Base-by-base conservation (phyloP, 2,329 filamentous ascomycete genomes). In the Sporothrix protearum region DNA sequence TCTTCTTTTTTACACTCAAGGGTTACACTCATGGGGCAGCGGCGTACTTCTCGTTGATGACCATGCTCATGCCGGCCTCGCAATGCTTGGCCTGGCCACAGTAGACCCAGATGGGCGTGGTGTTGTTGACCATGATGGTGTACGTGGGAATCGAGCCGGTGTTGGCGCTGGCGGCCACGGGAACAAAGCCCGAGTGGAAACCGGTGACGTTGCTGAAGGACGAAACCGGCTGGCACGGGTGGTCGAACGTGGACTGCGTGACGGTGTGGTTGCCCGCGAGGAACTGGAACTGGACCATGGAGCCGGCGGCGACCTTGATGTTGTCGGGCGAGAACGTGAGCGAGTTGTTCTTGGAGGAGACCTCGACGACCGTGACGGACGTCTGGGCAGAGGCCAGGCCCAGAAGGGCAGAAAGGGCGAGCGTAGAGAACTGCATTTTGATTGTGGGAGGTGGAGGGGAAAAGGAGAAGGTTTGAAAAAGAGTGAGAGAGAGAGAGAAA, bases 71-170 rank as follows among this genome's bases (percentile, higher is more conserved):
- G 73, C 91, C 91, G 64, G 79, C 82, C 80, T 93, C 87, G 81
- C 92, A 96, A 82, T 96, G 92, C 77, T 85, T 87, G 61, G 79
- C 88, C 80, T 93, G 90, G 39, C 88, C 89, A 82, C 92, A 95
- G 85, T 91, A 95, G 75, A 92, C 82, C 92, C 92, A 96, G 75
- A 94, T 84, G 39, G 92, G 92, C 71, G 85, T 90, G 59, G 85
- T 87, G 80, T 88, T 84, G 77, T 89, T 90, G 79, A 96, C 82
- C 79, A 85, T 85, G 77, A 95, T 83, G 72, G 90, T 93, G 81
- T 89, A 96, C 70, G 89, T 89, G 36, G 91, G 87, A 73, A 89
- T 85, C 78, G 83, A 81, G 76, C 83, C 84, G 76, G 80, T 82
- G 73, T 80, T 77, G 28, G 80, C 77, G 74, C 82, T 83, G 72